Evolutionary conservation across 2,329 filamentous ascomycete genomes (phyloP).

Genomic region (Blastomyces parvus): DNA sequence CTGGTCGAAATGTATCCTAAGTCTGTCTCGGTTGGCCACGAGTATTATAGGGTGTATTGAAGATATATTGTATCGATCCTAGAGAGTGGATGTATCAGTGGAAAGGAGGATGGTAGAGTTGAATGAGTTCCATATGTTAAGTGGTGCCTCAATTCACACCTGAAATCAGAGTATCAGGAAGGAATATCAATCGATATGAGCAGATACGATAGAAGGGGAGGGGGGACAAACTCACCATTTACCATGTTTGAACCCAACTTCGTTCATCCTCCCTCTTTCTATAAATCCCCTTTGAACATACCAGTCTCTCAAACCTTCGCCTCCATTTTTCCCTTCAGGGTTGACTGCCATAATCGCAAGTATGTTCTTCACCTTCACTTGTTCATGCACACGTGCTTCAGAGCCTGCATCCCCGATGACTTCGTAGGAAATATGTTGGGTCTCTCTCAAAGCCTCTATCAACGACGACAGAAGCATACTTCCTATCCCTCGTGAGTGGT

Average conservation of each 20-base stretch:
- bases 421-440: conserved; percentile 19
- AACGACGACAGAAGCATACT: conserved; percentile 24
- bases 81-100: not conserved
- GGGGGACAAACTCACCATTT: conserved; percentile 25
- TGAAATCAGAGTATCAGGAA: not conserved
- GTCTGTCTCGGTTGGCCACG: not conserved
- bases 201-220: not conserved
- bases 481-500: conserved; percentile 27
- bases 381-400: conserved; percentile 14
- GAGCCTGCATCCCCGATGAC: conserved; percentile 14
- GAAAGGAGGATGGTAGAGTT: not conserved
- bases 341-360: conserved; percentile 34
- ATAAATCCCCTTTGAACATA: conserved; percentile 33
- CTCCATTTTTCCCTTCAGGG: conserved; percentile 24
- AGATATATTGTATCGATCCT: conserved; percentile 13
- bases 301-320: conserved; percentile 29
- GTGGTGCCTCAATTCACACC: not conserved
- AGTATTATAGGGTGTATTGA: conserved; percentile 5
- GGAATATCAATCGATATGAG: not conserved
- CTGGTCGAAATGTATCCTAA: not conserved
- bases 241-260: conserved; percentile 32
- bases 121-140: not conserved
- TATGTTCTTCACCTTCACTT: conserved; percentile 23
- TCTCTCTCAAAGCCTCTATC: conserved; percentile 19
- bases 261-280: conserved; percentile 30